These are phyloP conservation scores for Thermomyces lanuginosus DNA, from an alignment of 2,329 filamentous ascomycete species.

Conservation along the genomic window DNA sequence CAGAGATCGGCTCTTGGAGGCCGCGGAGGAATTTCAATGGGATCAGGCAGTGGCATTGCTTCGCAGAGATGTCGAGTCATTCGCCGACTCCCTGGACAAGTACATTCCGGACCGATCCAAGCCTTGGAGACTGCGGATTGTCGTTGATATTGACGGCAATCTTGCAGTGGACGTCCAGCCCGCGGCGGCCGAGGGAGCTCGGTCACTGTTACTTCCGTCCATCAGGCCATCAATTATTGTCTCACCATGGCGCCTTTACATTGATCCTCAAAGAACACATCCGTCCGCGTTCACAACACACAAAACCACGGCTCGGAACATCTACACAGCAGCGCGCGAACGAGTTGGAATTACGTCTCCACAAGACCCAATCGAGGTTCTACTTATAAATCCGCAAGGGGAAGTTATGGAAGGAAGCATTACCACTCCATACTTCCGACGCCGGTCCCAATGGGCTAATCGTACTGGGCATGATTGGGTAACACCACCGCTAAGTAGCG, in stretches of 20 bases:
- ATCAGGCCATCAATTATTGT: too few relatives aligned
- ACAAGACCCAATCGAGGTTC: constrained; percentile 46
- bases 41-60: constrained; percentile 15
- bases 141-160: constrained; percentile 15
- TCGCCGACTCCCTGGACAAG: constrained; percentile 14
- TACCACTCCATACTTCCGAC: constrained; percentile 66
- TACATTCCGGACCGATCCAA: constrained; percentile 18
- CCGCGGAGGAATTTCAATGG: constrained; percentile 36
- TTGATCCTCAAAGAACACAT: constrained; percentile 37
- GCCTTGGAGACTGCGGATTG: constrained; percentile 24
- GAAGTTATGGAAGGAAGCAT: constrained; percentile 74
- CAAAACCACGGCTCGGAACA: constrained; percentile 62
- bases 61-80: constrained; percentile 14
- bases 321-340: constrained; percentile 55
- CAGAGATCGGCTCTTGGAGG: constrained; percentile 56
- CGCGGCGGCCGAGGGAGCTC: constrained; percentile 12
- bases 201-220: constrained; percentile 14
- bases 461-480: constrained; percentile 42
- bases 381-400: constrained; percentile 50
- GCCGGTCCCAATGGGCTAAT: not conserved
- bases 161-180: constrained; percentile 18
- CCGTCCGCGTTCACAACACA: constrained; percentile 56
- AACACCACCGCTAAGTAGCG: constrained; percentile 59
- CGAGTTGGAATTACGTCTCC: constrained; percentile 38
- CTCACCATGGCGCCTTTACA: constrained; percentile 32